Percentiles rank a stretch among this genome's conserved stretches.
phyloP scores from a whole-genome alignment of 208 protist species.

The Crithidia thermophila region DNA sequence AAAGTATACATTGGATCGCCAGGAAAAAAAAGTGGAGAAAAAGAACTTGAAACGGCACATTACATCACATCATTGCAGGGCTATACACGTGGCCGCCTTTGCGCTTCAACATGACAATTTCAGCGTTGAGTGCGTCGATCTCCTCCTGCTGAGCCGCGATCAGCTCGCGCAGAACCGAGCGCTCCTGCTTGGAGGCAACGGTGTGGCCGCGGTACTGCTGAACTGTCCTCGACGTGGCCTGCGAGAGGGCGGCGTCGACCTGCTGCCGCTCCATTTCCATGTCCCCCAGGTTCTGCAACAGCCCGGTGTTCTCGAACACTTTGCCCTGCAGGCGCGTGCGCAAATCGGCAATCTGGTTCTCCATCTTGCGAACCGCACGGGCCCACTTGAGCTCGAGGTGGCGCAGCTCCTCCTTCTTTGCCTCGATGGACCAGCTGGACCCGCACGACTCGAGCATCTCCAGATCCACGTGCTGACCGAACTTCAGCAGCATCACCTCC shows the following conservation, averaged over 20 bases:
- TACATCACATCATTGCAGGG: conserved; percentile 41
- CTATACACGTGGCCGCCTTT: conserved; percentile 94
- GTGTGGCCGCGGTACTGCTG: conserved; percentile 63
- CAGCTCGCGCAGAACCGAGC: conserved; percentile 80
- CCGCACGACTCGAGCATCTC: conserved; percentile 91
- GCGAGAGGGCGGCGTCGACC: conserved; percentile 71
- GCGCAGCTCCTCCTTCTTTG: conserved; percentile 89
- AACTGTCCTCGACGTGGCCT: conserved; percentile 76
- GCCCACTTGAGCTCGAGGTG: conserved; percentile 84
- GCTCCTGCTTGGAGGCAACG: conserved; percentile 83
- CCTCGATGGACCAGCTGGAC: conserved; percentile 87
- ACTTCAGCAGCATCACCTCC: conserved; percentile 96
- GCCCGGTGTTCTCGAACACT: conserved; percentile 83
- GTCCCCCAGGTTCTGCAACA: conserved; percentile 86
- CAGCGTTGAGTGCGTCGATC: conserved; percentile 92
- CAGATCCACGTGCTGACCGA: conserved; percentile 93
- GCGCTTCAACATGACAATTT: conserved; percentile 92
- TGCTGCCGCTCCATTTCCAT: conserved; percentile 79
- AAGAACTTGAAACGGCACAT: background rate
- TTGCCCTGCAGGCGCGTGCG: conserved; percentile 67
- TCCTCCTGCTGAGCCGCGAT: conserved; percentile 92
- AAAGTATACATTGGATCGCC: no score
- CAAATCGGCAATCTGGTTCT: conserved; percentile 68
- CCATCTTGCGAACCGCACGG: conserved; percentile 58
- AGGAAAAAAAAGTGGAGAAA: background rate